Evolutionary conservation across 2,329 filamentous ascomycete genomes (phyloP), one percentile per base, ranked within the genome.

Genomic region (Penicillium fuscoglaucum): DNA sequence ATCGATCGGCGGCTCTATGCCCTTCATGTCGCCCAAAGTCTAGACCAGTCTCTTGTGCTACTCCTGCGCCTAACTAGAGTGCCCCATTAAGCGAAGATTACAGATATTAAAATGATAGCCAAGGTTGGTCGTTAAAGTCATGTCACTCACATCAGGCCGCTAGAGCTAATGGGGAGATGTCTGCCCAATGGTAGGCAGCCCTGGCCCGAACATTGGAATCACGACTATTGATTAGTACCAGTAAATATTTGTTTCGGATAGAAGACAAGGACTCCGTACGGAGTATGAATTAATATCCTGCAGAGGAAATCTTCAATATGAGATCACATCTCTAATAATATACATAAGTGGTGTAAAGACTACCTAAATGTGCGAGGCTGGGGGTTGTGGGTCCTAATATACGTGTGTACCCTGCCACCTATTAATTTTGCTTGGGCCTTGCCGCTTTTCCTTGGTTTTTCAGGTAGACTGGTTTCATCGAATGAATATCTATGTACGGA

Each of bases 391-490:
- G 31, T 37, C 52, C 3, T 31, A 35, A 55, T 52, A 31, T 33
- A 39, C 13, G 39, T 44, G 41, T 41, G 24, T 60, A 10, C 33
- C 41, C 43, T 54, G 40, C 57, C 50, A 55, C 53, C 24, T 19
- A 24, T 51, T 39, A 40, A 26, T 39, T 24, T 39, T 26, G 37
- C 40, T 56, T 56, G 53, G 29, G 53, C 24, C 31, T 56, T 56
- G 40, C 52, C 57, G 46, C 50, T 45, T 52, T 60, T 51, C 40
- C 43, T 40, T 58, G 33, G 17, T 19, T 49, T 43, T 31, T 40
- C 17, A 44, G 19, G 24, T 17, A 28, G 17, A 10, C 28, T 29
- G 3, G 10, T 29, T 28, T 52, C 21, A 29, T 52, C 19, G 26
- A 31, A 47, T 31, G 13, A 21, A 33, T 33, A 6, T 17, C 4